Base-by-base conservation (phyloP, 2,329 filamentous ascomycete species). In the Ascosphaera acerosa region DNA sequence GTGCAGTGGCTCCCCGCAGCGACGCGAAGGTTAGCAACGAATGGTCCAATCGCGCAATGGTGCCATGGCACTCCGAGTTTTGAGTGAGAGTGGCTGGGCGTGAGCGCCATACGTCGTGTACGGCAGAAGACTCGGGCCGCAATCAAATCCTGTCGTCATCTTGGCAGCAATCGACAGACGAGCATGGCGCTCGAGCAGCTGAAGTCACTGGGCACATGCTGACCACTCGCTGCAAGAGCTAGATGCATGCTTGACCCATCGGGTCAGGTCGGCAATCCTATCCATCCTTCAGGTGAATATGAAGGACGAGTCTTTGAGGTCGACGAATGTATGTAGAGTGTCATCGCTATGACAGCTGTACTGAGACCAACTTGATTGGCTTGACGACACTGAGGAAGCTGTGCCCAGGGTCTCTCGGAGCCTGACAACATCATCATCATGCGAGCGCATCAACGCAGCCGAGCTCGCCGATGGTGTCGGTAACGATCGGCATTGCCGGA, bases 221-320 rank as follows among this genome's bases (percentile, higher is more conserved):
- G n/a, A n/a, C n/a, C n/a, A n/a, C n/a, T n/a, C n/a, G 25, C 12
- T 10, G 4, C 25, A 27, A 4, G 10, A 10, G n/a, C 25, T 27
- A 14, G 25, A n/a, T n/a, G 12, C 10, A 27, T 4, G 10, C 4
- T 10, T 27, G 25, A 27, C 4, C n/a, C 25, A 15, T 23, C 12
- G 20, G 4, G 16, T n/a, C n/a, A 27, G 10, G 25, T 10, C 25
- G 25, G 10, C 6, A 10, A 4, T 27, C 10, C 10, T 14, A 4
- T 6, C 12, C 25, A 10, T 23, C 12, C 10, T 27, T 10, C 10
- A 27, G 25, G 12, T 27, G 25, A 27, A 27, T 4, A 4, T 10
- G 25, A 27, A 27, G 10, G 25, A 27, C 12, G 25, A n/a, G 25
- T 27, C 25, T 15, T 27, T 27, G 25, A 27, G 25, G 16, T 27